These are phyloP conservation scores for Pythium sp. DNA, from an alignment of 352 stramenopile genomes.

Conservation along the genomic window DNA sequence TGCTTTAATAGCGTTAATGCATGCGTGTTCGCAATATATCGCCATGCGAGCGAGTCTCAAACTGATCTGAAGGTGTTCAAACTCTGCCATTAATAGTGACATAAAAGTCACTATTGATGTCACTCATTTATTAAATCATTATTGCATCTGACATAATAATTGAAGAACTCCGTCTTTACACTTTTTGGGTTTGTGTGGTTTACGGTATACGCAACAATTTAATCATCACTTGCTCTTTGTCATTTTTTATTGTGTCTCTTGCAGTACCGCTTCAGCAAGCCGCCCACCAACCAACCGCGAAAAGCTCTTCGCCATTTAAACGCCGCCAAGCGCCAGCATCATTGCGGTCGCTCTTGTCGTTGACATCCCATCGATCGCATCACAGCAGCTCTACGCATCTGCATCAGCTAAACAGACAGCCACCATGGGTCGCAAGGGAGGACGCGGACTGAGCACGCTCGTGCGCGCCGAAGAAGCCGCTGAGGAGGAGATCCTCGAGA, in stretches of 20 bases:
- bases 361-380: constrained; percentile 7
- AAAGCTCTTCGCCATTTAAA: constrained; percentile 14
- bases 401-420: background rate
- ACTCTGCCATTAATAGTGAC: no score
- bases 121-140: constrained; percentile 1
- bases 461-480: constrained; percentile 69
- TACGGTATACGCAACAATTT: background rate
- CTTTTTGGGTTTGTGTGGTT: background rate
- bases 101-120: background rate
- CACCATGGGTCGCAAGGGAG: constrained; percentile 42
- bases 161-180: background rate
- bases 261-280: constrained; percentile 15
- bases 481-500: constrained; percentile 84
- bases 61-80: no score
- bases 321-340: constrained; percentile 5
- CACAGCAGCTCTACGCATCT: background rate
- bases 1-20: no score
- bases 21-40: background rate
- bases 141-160: constrained; percentile 2
- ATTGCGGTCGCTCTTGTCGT: constrained; percentile 4
- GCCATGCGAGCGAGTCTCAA: no score
- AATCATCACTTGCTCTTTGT: background rate
- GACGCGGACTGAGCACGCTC: constrained; percentile 46
- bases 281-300: constrained; percentile 19
- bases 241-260: constrained; percentile 25